Evolutionary conservation across 2,329 filamentous ascomycete genomes (phyloP).

Genomic region (Neopestalotiopsis sp.): DNA sequence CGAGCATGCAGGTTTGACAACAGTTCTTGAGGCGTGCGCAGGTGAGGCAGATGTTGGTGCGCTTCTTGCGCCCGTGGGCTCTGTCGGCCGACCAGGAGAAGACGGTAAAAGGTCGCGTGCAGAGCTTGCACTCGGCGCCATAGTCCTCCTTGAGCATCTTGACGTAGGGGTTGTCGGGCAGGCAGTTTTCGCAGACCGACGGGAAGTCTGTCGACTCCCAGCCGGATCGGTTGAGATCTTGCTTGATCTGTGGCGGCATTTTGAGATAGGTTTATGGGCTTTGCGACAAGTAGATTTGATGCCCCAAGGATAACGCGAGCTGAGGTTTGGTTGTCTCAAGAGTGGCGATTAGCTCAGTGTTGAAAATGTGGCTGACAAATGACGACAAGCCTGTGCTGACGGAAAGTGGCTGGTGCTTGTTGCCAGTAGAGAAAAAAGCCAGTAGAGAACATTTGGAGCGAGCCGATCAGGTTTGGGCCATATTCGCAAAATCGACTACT

Average conservation of each 20-base stretch:
- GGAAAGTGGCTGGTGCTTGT: background rate
- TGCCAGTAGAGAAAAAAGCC: background rate
- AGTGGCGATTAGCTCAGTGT: background rate
- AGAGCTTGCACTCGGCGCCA: slow-evolving; percentile 85
- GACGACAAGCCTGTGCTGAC: background rate
- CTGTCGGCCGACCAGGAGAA: slow-evolving; percentile 95
- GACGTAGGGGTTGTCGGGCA: slow-evolving; percentile 96
- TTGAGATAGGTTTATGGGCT: slow-evolving; percentile 10
- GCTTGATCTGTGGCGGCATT: slow-evolving; percentile 93
- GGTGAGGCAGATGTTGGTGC: slow-evolving; percentile 94
- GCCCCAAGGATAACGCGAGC: background rate
- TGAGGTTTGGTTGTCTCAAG: background rate
- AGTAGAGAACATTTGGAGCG: too few species aligned
- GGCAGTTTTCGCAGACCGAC: slow-evolving; percentile 88
- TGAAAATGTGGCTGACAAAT: slow-evolving; percentile 17
- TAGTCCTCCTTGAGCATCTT: slow-evolving; percentile 99
- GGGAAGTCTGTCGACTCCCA: slow-evolving; percentile 95
- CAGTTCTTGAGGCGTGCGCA: slow-evolving; percentile 98
- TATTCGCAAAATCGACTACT: too few species aligned
- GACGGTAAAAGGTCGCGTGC: slow-evolving; percentile 93
- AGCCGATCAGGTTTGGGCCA: too few species aligned
- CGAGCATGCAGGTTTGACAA: slow-evolving; percentile 98
- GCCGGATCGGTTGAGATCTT: slow-evolving; percentile 91
- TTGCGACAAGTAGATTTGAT: background rate
- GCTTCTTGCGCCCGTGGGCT: slow-evolving; percentile 84